Conservation (phyloP, 306 rosid genomes). For the Pueraria montana region DNA sequence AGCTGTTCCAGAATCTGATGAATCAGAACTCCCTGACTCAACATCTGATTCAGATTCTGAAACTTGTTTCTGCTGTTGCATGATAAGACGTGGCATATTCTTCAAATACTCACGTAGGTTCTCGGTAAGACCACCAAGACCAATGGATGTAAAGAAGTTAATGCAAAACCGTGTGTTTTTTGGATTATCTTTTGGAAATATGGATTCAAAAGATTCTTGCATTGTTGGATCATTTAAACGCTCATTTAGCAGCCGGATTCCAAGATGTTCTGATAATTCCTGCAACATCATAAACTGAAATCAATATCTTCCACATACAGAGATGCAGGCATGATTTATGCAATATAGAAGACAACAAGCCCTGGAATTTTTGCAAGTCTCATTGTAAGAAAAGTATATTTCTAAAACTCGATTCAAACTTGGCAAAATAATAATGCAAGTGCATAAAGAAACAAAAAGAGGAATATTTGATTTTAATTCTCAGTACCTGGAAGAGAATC, state of each 20-base stretch:
- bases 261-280: slow-evolving; percentile 92
- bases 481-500: slow-evolving; percentile 88
- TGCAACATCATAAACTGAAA: slow-evolving; percentile 55
- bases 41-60: slow-evolving; percentile 69
- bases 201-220: slow-evolving; percentile 80
- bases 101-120: slow-evolving; percentile 86
- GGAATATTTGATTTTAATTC: slow-evolving; percentile 20
- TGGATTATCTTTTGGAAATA: slow-evolving; percentile 86
- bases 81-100: slow-evolving; percentile 92
- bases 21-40: slow-evolving; percentile 60
- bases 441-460: slow-evolving; percentile 26
- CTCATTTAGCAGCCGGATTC: slow-evolving; percentile 76
- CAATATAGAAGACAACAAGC: slow-evolving; percentile 9
- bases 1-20: slow-evolving; percentile 62
- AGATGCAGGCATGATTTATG: background rate
- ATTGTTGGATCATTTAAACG: slow-evolving; percentile 68
- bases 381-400: background rate
- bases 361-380: background rate
- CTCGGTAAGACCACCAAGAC: slow-evolving; percentile 95
- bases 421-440: slow-evolving; percentile 12
- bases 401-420: slow-evolving; percentile 23
- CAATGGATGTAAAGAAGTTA: slow-evolving; percentile 94
- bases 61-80: slow-evolving; percentile 81
- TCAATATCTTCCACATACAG: slow-evolving; percentile 39
- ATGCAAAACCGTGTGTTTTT: slow-evolving; percentile 91